Evolutionary conservation across 345 rosid genomes (phyloP), one percentile per base, ranked within the genome.

Genomic region (Schrenkiella parvula): DNA sequence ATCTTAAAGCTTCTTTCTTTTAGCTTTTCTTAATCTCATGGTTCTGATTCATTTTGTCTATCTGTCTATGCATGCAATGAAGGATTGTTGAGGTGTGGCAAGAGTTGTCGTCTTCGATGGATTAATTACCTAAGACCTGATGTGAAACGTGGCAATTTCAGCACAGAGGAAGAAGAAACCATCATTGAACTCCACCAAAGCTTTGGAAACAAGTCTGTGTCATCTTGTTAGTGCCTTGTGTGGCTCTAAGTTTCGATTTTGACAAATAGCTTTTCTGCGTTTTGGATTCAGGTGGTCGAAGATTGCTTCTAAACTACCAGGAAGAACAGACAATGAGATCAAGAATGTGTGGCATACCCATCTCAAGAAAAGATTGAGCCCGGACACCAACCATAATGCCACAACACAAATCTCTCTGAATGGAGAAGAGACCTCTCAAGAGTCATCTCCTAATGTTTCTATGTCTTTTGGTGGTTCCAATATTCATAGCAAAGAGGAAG

Each of bases 301-400:
- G 64, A 84, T 84, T 57, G 87, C 87, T 38, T 78, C 82, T 12
- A 57, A 66, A 39, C 75, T 84, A 0, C 85, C 87, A 0, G 85
- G 87, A 22, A 39, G 85, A 57, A 83, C 87, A 5, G 87, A 83
- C 47, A 83, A 83, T n/a, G 87, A 83, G 76, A 83, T 83, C 50
- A 83, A 81, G 77, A 84, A 84, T 46, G 81, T 81, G n/a, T 84
- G 87, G 87, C 81, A 84, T 18, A 84, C 87, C 0, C 79, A 81
- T 69, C 73, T 83, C 57, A 83, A 79, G 83, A 83, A 83, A 80
- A 82, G 79, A 57, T 19, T 80, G n/a, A 69, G 52, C 50, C 64
- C 38, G 0, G 61, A 10, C 13, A 53, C 61, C n/a, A 54, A 51
- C 50, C 32, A 17, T 32, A 8, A 48, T 8, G 54, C 50, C 15